Conservation (phyloP, 345 rosid species). For the Syzygium jambos region DNA sequence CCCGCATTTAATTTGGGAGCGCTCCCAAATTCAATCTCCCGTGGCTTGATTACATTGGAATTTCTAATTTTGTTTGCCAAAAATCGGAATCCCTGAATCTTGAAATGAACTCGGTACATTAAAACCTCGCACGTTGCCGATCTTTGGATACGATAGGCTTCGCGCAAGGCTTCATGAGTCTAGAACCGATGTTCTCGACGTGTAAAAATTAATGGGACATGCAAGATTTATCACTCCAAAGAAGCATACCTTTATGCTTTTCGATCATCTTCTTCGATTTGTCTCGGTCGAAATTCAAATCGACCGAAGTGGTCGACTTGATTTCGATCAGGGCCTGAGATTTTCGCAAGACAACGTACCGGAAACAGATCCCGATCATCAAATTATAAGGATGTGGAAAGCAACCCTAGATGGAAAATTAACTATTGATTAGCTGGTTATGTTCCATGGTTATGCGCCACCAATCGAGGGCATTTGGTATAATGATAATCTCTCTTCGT, state of each 20-base stretch:
- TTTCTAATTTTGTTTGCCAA: background rate
- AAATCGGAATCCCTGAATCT: background rate
- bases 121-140: background rate
- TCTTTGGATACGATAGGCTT: background rate
- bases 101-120: background rate
- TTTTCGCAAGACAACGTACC: background rate
- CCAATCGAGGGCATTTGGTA: background rate
- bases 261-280: background rate
- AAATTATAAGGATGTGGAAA: background rate
- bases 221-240: background rate
- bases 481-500: background rate
- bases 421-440: background rate
- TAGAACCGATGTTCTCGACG: background rate
- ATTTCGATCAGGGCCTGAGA: background rate
- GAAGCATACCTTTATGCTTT: background rate
- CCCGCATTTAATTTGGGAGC: no score
- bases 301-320: fast-evolving
- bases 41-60: no score
- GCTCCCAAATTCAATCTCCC: no score
- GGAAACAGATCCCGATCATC: background rate
- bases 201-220: background rate
- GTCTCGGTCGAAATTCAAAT: background rate
- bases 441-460: background rate
- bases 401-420: background rate
- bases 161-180: background rate